Evolutionary conservation across 495 filamentous ascomycete genomes (phyloP).

Genomic region (Penicillium cosmopolitanum): DNA sequence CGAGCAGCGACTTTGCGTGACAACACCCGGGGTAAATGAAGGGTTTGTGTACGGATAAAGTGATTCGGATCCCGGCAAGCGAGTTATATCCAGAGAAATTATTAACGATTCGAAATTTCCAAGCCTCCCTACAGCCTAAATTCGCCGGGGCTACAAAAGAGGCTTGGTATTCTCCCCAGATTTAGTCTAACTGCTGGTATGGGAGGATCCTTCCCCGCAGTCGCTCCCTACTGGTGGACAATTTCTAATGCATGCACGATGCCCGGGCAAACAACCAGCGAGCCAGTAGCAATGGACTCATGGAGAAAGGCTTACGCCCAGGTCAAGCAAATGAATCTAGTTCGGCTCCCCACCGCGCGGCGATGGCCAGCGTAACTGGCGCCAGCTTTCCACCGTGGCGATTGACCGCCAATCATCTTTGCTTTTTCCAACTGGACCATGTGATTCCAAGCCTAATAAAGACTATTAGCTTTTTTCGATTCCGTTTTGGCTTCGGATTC

Average conservation of each 20-base stretch:
- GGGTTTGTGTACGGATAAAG: too few relatives aligned
- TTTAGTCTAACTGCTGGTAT: neutral
- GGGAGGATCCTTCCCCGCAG: slow-evolving; percentile 11
- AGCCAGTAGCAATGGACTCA: slow-evolving; percentile 34
- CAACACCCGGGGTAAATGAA: too few relatives aligned
- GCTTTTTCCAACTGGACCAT: slow-evolving; percentile 7
- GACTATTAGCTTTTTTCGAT: slow-evolving; percentile 9
- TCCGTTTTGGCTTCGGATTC: slow-evolving; percentile 15
- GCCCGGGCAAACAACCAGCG: neutral
- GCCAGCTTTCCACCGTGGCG: slow-evolving; percentile 7
- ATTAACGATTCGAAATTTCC: too few relatives aligned
- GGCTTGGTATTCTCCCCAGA: neutral
- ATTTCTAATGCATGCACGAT: neutral
- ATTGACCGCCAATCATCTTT: slow-evolving; percentile 14
- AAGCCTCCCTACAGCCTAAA: too few relatives aligned
- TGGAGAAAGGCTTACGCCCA: neutral
- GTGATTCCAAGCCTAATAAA: slow-evolving; percentile 1
- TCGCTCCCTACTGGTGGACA: slow-evolving; percentile 28
- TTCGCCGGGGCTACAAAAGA: too few relatives aligned
- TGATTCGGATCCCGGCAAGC: too few relatives aligned
- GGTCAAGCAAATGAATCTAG: neutral
- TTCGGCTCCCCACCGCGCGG: neutral
- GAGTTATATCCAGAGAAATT: too few relatives aligned
- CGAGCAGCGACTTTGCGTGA: too few relatives aligned
- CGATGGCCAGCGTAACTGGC: slow-evolving; percentile 16